Conservation (phyloP, 2,329 filamentous ascomycete genomes). For the Plectosphaerella sp. region DNA sequence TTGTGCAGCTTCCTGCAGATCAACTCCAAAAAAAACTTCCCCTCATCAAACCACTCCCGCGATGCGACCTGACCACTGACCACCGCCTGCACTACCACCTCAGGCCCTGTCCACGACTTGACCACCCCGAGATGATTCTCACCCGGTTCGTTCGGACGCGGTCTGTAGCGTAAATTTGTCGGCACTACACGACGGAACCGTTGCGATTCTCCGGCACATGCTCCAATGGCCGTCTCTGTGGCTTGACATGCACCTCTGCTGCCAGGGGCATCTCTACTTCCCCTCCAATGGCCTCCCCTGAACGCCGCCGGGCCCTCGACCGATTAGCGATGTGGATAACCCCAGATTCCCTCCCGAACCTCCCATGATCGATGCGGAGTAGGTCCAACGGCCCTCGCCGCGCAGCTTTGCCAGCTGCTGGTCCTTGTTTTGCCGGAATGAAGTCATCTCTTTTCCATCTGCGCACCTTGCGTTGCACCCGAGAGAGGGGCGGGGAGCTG, state of each 20-base stretch:
- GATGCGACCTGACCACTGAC: neutral
- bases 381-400: neutral
- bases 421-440: slow-evolving; percentile 6
- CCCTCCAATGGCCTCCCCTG: slow-evolving; percentile 8
- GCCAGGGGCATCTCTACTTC: slow-evolving; percentile 6
- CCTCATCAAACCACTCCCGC: neutral
- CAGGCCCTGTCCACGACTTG: neutral
- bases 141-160: neutral
- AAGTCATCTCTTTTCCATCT: slow-evolving; percentile 9
- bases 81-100: neutral
- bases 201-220: neutral
- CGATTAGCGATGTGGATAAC: neutral
- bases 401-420: neutral
- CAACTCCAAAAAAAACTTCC: slow-evolving; percentile 1
- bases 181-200: neutral
- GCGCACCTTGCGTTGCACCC: neutral
- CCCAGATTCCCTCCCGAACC: slow-evolving; percentile 5
- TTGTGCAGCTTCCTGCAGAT: neutral
- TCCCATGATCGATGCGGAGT: slow-evolving; percentile 10
- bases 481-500: too few relatives aligned
- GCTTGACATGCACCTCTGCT: slow-evolving; percentile 4
- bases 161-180: neutral
- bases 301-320: slow-evolving; percentile 8
- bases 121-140: neutral
- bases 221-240: neutral